Evolutionary conservation across 2,329 filamentous ascomycete species (phyloP).

Genomic region (Penicillium sp.): DNA sequence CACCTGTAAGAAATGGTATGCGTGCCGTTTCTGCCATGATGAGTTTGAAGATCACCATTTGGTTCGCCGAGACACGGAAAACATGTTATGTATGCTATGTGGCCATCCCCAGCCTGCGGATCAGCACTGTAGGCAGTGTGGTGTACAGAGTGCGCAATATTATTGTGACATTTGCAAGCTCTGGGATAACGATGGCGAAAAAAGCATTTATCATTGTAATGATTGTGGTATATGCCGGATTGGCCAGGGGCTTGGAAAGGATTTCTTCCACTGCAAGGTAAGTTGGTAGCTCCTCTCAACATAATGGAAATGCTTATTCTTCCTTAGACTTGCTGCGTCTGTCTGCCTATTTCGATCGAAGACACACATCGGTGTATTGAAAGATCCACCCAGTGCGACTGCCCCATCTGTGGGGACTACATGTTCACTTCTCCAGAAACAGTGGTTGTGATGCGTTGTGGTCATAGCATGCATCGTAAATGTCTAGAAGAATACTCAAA

Average conservation of each 20-base stretch:
- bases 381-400: constrained; percentile 89
- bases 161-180: constrained; percentile 94
- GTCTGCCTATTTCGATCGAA: constrained; percentile 84
- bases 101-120: constrained; percentile 78
- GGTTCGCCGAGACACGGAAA: constrained; percentile 77
- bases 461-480: constrained; percentile 88
- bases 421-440: constrained; percentile 88
- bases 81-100: constrained; percentile 98
- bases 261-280: constrained; percentile 98
- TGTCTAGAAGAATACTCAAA: constrained; percentile 89
- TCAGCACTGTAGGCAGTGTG: constrained; percentile 76
- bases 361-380: constrained; percentile 91
- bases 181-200: constrained; percentile 90
- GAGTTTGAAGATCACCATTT: constrained; percentile 75
- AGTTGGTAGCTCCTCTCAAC: constrained; percentile 18
- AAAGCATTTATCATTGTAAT: constrained; percentile 92
- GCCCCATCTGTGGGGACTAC: constrained; percentile 94
- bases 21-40: constrained; percentile 93
- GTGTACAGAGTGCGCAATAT: constrained; percentile 77
- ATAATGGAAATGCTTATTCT: constrained; percentile 14
- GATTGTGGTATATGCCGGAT: constrained; percentile 95
- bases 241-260: constrained; percentile 87
- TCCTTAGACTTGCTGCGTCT: constrained; percentile 81
- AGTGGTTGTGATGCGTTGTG: constrained; percentile 92
- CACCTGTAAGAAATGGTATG: constrained; percentile 87